Evolutionary conservation across 768 basidiomycete genomes (phyloP).

Genomic region (Mycena capillaripes): DNA sequence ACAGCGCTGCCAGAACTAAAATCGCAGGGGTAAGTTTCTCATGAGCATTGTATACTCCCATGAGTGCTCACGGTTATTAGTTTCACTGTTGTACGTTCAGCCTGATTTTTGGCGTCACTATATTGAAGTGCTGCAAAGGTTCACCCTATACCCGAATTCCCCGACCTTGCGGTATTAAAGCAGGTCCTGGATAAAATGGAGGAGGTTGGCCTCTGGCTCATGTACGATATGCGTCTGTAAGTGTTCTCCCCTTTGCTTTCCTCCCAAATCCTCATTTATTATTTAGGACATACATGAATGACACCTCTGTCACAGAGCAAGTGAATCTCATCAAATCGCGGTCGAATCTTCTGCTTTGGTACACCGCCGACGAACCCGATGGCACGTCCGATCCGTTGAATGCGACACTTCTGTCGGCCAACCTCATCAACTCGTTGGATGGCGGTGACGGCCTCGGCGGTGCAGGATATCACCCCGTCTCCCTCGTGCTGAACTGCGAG

Average conservation of each 20-base stretch:
- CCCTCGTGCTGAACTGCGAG: constrained; percentile 75
- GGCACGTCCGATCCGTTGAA: constrained; percentile 73
- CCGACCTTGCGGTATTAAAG: constrained; percentile 69
- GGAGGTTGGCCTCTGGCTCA: constrained; percentile 75
- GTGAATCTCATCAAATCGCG: constrained; percentile 78
- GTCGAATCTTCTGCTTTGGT: constrained; percentile 78
- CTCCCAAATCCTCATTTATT: constrained; percentile 20
- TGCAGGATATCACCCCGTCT: constrained; percentile 75
- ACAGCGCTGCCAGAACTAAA: constrained; percentile 69
- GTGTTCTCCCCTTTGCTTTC: constrained; percentile 31
- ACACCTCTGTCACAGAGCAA: constrained; percentile 72
- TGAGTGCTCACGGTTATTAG: constrained; percentile 34
- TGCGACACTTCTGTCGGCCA: constrained; percentile 66
- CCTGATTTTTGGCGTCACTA: constrained; percentile 31
- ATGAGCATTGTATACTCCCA: not conserved
- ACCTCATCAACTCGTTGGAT: constrained; percentile 72
- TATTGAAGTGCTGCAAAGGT: constrained; percentile 55
- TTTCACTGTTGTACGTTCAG: constrained; percentile 56
- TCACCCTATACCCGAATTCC: constrained; percentile 79
- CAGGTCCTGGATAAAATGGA: constrained; percentile 79
- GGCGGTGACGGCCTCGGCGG: constrained; percentile 62
- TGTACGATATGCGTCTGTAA: constrained; percentile 86
- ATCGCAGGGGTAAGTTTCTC: constrained; percentile 63
- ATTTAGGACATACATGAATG: constrained; percentile 74
- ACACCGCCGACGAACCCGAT: constrained; percentile 79